Evolutionary conservation across 257 asterid genomes (phyloP).

Genomic region (Osmanthus fragrans): DNA sequence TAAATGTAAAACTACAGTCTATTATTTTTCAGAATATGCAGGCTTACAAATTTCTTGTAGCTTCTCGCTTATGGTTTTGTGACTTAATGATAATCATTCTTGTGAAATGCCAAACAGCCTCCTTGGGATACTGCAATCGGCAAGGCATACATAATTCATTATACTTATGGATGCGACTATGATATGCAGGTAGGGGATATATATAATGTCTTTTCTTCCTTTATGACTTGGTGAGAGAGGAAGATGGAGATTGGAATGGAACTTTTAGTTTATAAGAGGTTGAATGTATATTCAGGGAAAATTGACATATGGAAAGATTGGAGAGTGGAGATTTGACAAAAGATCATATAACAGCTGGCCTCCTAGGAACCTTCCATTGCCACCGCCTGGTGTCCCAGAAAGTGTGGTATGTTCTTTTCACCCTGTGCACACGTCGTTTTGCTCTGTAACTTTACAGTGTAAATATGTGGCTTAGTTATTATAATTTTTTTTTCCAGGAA

Average conservation of each 20-base stretch:
- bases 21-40: not conserved
- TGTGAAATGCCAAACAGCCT: slow-evolving; percentile 57
- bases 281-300: slow-evolving; percentile 52
- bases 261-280: not conserved
- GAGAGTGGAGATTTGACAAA: slow-evolving; percentile 98
- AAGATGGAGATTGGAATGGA: not conserved
- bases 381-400: slow-evolving; percentile 94
- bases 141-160: slow-evolving; percentile 79
- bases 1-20: not conserved
- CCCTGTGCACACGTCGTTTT: not conserved
- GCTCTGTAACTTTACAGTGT: not conserved
- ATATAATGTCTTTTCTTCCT: not conserved
- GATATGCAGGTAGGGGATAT: slow-evolving; percentile 61
- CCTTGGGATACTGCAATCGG: slow-evolving; percentile 86
- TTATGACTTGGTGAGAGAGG: not conserved
- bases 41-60: not conserved
- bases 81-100: slow-evolving; percentile 17
- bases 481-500: not conserved
- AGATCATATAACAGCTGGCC: slow-evolving; percentile 75
- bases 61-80: not conserved
- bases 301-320: slow-evolving; percentile 82
- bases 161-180: slow-evolving; percentile 92
- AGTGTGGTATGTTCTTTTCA: slow-evolving; percentile 67
- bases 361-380: slow-evolving; percentile 79
- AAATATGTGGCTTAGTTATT: not conserved